Evolutionary conservation across 805 yeast species (phyloP).

Genomic region (Scheffersomyces spartinae): DNA sequence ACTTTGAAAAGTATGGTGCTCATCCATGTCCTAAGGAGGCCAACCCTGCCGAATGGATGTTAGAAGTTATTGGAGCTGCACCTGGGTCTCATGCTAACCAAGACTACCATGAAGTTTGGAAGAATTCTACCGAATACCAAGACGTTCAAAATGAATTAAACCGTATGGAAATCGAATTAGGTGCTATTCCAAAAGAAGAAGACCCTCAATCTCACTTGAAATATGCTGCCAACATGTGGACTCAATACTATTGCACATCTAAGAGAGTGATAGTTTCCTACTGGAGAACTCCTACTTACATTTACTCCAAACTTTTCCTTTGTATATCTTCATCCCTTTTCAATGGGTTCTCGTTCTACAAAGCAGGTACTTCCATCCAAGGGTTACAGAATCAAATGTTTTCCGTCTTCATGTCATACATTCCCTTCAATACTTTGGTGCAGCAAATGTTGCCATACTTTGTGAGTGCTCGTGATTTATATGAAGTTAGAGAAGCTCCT

Average conservation of each 20-base stretch:
- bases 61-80: slow-evolving; percentile 68
- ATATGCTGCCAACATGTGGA: slow-evolving; percentile 8
- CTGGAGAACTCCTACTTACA: slow-evolving; percentile 54
- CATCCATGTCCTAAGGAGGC: slow-evolving; percentile 55
- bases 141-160: slow-evolving; percentile 51
- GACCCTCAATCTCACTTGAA: slow-evolving; percentile 7
- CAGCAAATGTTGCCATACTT: slow-evolving; percentile 58
- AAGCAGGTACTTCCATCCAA: slow-evolving; percentile 33
- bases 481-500: slow-evolving; percentile 66
- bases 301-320: slow-evolving; percentile 47
- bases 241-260: slow-evolving; percentile 12
- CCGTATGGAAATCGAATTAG: slow-evolving; percentile 53
- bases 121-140: slow-evolving; percentile 48
- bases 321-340: slow-evolving; percentile 43
- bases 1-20: slow-evolving; percentile 28
- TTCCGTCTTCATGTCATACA: slow-evolving; percentile 57
- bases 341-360: slow-evolving; percentile 62
- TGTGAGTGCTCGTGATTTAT: slow-evolving; percentile 49
- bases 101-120: slow-evolving; percentile 72
- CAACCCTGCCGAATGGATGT: slow-evolving; percentile 89
- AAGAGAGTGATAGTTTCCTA: slow-evolving; percentile 27
- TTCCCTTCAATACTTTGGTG: slow-evolving; percentile 42
- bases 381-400: slow-evolving; percentile 63
- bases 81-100: slow-evolving; percentile 67
- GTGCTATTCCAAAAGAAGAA: slow-evolving; percentile 3